Percentiles rank a stretch among this genome's conserved stretches.
phyloP scores from a whole-genome alignment of 106 monocot species.

The Platanthera guangdongensis region DNA sequence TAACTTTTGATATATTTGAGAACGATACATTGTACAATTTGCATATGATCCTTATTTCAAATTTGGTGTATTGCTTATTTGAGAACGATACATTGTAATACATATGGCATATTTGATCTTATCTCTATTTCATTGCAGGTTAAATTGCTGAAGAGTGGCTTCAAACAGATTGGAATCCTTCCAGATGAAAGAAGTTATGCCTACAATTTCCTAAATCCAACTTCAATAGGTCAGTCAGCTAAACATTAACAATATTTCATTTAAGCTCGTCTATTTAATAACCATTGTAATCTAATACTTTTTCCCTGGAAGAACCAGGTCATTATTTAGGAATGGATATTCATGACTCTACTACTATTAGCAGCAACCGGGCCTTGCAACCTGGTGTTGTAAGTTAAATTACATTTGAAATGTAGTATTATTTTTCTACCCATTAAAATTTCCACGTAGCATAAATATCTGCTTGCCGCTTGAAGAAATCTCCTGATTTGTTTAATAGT shows the following conservation, averaged over 20 bases:
- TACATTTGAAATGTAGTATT: no score
- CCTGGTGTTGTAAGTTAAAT: conserved; percentile 81
- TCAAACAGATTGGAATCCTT: conserved; percentile 67
- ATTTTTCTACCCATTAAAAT: no score
- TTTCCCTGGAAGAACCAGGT: conserved; percentile 30
- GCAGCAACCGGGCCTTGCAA: conserved; percentile 43
- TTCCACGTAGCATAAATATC: no score
- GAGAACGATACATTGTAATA: no score
- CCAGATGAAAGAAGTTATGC: conserved; percentile 30
- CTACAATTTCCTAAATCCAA: conserved; percentile 86
- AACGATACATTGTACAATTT: no score
- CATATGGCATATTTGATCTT: background rate
- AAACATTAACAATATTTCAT: background rate
- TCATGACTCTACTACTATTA: conserved; percentile 58
- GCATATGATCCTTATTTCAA: no score
- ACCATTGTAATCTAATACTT: background rate
- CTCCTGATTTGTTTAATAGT: no score
- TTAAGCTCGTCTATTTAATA: background rate
- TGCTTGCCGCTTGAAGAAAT: no score
- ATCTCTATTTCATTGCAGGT: conserved; percentile 33
- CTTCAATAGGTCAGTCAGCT: conserved; percentile 64
- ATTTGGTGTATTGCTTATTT: no score
- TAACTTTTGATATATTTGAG: no score
- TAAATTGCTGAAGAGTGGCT: conserved; percentile 67
- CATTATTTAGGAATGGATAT: conserved; percentile 99